Evolutionary conservation across 2,329 filamentous ascomycete species (phyloP).

Genomic region (Keithomyces neogunnii): DNA sequence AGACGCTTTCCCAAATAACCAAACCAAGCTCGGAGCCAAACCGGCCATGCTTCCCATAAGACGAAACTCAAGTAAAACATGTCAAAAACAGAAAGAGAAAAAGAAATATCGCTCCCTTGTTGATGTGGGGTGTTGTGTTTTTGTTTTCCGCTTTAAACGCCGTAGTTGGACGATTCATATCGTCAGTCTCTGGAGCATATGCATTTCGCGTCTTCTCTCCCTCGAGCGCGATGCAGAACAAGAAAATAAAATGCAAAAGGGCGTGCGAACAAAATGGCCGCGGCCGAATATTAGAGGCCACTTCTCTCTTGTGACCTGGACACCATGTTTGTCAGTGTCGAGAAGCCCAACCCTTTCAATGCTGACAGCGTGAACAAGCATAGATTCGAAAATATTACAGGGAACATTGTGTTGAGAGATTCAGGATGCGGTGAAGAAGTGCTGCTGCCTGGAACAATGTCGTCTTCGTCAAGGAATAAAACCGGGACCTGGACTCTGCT

Average conservation of each 20-base stretch:
- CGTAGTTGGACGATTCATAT: not conserved
- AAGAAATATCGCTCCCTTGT: not conserved
- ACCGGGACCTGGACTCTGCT: not conserved
- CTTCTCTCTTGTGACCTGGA: not conserved
- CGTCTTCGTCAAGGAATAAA: not conserved
- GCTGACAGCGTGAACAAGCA: not conserved
- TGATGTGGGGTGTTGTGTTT: not conserved
- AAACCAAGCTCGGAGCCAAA: not conserved
- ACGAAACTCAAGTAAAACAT: not conserved
- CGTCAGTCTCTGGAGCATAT: not conserved
- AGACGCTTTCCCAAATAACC: not conserved
- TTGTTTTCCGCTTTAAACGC: not conserved
- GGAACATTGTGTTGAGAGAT: not conserved
- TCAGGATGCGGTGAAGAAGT: not conserved
- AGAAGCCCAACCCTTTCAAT: not conserved
- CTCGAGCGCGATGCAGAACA: not conserved
- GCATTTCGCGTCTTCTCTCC: not conserved
- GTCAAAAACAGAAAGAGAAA: not conserved
- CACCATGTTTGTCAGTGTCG: not conserved
- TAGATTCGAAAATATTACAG: not conserved
- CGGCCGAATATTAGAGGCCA: not conserved
- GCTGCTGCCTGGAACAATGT: not conserved
- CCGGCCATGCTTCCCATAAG: not conserved
- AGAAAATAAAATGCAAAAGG: not conserved
- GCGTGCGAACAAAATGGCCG: too few species aligned